Base-by-base conservation (phyloP, 164 flowering plant genomes). In the Buxus sempervirens region DNA sequence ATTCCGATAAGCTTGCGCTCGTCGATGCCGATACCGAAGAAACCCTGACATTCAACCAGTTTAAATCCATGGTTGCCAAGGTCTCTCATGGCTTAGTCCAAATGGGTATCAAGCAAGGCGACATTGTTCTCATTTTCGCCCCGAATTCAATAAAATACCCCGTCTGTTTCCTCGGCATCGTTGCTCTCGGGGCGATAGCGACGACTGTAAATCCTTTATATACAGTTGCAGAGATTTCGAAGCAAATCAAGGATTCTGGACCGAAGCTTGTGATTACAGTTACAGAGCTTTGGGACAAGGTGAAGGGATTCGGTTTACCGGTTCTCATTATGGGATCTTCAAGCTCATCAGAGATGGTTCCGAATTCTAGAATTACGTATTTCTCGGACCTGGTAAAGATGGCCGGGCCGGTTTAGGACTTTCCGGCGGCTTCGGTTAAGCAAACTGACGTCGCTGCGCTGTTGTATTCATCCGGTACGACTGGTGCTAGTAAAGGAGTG, bases 161-260 rank as follows among this genome's bases (percentile, higher is more conserved):
- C 54, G 78, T 91, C 57, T 88, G 89, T 75, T 87, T 89, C 70
- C 65, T 96, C 63, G 86, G 38, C 5, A 32, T 88, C 28, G 78
- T 91, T 87, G 88, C 93, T 23, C 82, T 91, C 67, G 97, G 97
- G 56, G 96, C 93, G 57, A 60, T 91, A 26, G 83, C 90, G 79
- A 91, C 97, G 76, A 91, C 96, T 62, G 79, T 91, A n/a, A 91
- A 91, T 57, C 97, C 96, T 0, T 84, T 91, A 75, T 86, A 89
- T 83, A 91, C 97, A 56, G 73, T 88, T 64, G 62, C 81, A 59
- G 38, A 32, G 38, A 3, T 32, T 32, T 32, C 38, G 38, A 32
- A 32, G 38, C 38, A 32, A 7, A 7, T 32, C 5, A 32, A 32
- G 38, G 90, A 91, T 63, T 89, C 96, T 7, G 80, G 80, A 7